Evolutionary conservation across 2,329 filamentous ascomycete species (phyloP), one percentile per base, ranked within the genome.

Genomic region (Ophiocordyceps polyrhachis-furcata): DNA sequence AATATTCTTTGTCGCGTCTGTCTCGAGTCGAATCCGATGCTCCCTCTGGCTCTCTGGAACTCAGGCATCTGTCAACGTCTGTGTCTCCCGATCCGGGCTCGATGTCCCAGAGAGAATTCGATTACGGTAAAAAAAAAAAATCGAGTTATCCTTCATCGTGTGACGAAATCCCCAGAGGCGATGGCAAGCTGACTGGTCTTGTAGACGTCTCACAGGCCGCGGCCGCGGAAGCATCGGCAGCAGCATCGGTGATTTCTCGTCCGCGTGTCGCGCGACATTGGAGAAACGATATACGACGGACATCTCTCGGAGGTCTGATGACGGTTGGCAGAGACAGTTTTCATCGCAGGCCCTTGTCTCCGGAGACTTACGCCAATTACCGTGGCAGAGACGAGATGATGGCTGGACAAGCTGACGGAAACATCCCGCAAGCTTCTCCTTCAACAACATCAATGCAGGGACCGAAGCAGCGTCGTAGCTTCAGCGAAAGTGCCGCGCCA

Each of bases 341-440:
- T 11, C 38, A 41, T 13, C 13, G 19, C 20, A 12, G 21, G 19
- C 13, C 19, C 38, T n/a, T 21, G 38, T 41, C 38, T 11, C 17
- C 37, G 17, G 17, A 43, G 14, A 55, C 60, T 8, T 64, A 62
- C 62, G 51, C 61, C 11, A 60, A 46, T 25, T 62, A 56, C 44
- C 53, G 58, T 17, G 60, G 61, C 3, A 51, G 57, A 29, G 56
- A 51, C 4, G 52, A 57, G 25, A 52, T 4, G 25, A 11, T 4
- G 25, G 8, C 25, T 28, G 7, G 5, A 11, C 25, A 28, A 28
- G 25, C 8, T 28, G 25, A 28, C 25, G 25, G 8, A 11, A 8
- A 28, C 8, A 11, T 9, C 25, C 9, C 25, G 5, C 25, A 11
- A 28, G 8, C 25, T 28, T 28, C 5, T 7, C 25, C 25, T 28